Percentiles rank a stretch among this genome's conserved stretches.
phyloP scores from a whole-genome alignment of 441 rosid species.

The Arabidopsis lyrata region DNA sequence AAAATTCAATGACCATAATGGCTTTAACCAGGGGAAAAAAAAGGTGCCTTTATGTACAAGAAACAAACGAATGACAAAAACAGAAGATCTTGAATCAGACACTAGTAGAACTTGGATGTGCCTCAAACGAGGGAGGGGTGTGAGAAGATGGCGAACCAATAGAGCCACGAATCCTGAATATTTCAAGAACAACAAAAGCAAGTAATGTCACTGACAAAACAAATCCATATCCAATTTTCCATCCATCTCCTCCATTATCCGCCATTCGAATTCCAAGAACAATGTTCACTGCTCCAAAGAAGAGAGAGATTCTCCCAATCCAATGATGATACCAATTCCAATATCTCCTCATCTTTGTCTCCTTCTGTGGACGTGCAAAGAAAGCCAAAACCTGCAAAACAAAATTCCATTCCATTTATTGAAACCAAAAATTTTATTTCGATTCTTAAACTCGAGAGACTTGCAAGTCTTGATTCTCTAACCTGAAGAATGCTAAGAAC shows the following conservation, averaged over 20 bases:
- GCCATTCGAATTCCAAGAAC: conserved; percentile 71
- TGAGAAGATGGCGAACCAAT: conserved; percentile 47
- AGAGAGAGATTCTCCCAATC: conserved; percentile 81
- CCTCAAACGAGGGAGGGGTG: conserved; percentile 61
- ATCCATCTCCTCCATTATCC: conserved; percentile 58
- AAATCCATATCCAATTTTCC: conserved; percentile 83
- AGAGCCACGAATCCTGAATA: conserved; percentile 54
- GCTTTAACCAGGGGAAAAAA: conserved; percentile 15
- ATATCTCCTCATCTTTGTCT: conserved; percentile 70
- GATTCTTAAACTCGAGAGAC: not conserved
- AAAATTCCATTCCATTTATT: conserved; percentile 16
- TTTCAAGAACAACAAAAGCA: conserved; percentile 65
- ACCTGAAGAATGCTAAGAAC: conserved; percentile 87
- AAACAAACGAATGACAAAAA: conserved; percentile 13
- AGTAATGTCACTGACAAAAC: conserved; percentile 59
- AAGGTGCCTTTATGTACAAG: conserved; percentile 17
- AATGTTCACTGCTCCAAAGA: conserved; percentile 79
- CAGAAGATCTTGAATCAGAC: conserved; percentile 44
- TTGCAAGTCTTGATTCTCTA: conserved; percentile 16
- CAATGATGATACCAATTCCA: conserved; percentile 96
- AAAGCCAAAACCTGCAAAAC: conserved; percentile 68
- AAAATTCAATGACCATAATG: conserved; percentile 15
- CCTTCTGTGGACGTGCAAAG: conserved; percentile 78
- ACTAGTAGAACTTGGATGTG: conserved; percentile 57
- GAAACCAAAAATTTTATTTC: too few species aligned